A percentile compares a stretch with the other conserved stretches of the same genome.
phyloP scores from a whole-genome alignment of 495 filamentous ascomycete species.

The Penicillium samsonianum region DNA sequence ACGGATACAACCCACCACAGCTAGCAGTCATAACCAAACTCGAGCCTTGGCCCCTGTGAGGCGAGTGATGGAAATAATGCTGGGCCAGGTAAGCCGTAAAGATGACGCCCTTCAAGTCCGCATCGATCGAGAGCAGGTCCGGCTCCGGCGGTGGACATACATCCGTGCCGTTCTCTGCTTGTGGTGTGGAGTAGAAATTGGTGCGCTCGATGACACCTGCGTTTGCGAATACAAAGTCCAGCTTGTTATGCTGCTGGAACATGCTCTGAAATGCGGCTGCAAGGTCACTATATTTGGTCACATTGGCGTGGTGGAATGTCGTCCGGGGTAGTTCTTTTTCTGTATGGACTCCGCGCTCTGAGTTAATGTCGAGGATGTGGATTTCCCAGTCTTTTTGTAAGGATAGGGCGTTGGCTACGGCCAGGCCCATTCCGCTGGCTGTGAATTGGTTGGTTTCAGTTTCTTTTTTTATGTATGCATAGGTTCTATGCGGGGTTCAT shows the following conservation, averaged over 20 bases:
- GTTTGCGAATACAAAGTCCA: conserved; percentile 30
- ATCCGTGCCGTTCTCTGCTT: conserved; percentile 2
- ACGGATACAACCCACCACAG: conserved; percentile 24
- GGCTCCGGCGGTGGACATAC: conserved; percentile 20
- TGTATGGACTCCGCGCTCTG: conserved; percentile 12
- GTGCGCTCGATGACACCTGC: conserved; percentile 22
- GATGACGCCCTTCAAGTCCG: conserved; percentile 24
- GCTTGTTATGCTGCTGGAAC: neutral
- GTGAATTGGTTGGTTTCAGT: neutral
- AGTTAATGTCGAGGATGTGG: conserved; percentile 22
- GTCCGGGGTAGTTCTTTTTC: conserved; percentile 9
- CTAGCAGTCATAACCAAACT: conserved; percentile 28
- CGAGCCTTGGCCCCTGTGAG: conserved; percentile 12
- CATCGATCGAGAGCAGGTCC: conserved; percentile 19
- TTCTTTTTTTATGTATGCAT: neutral
- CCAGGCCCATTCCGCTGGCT: conserved; percentile 25
- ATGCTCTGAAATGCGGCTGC: conserved; percentile 17
- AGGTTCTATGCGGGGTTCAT: neutral
- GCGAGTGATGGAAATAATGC: conserved; percentile 28
- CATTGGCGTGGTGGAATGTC: conserved; percentile 17
- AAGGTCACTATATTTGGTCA: conserved; percentile 23
- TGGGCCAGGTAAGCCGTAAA: conserved; percentile 24
- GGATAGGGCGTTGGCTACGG: conserved; percentile 17
- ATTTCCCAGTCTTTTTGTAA: conserved; percentile 13
- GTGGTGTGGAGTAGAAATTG: conserved; percentile 22